Base-by-base conservation (phyloP, 1,284 basidiomycete genomes). In the Stygiomarasmius scandens region DNA sequence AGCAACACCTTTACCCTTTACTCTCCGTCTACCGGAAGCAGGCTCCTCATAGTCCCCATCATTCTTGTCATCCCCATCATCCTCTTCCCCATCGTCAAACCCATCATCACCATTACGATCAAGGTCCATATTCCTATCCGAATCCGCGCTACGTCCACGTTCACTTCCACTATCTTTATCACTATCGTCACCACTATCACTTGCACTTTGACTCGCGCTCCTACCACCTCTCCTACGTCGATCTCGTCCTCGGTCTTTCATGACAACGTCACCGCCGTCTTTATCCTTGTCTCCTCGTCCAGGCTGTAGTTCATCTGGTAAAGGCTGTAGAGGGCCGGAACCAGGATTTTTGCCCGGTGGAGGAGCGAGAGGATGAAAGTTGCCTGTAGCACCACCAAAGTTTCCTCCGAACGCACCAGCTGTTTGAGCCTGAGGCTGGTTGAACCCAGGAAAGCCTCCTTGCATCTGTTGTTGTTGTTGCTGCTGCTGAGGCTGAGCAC, bases 241-340 rank as follows among this genome's bases (percentile, higher is more conserved):
- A 43, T 45, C 23, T 22, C 32, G 3, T 3, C 11, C 24, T n/a
- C 32, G 44, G n/a, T n/a, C n/a, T n/a, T n/a, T n/a, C 20, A 16
- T 45, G 25, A 19, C 12, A 27, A 24, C 20, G 12, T 23, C 32
- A 24, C 20, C 54, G 11, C 25, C 22, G 19, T 24, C 46, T 16
- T 51, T 22, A 19, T 34, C 36, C 29, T 44, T 53, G 11, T 27
- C 51, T 6, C 12, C 29, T 12, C 29, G 6, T 32, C 29, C 29
- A 45, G 58, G 58, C 38, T 60, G 58, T 32, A 52, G 46, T 47
- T 60, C 58, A 16, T 25, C 32, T 2, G 58, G 58, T 20, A 60
- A 48, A 3, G 58, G 58, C 25, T 60, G 58, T 38, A 60, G 29
- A 3, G 58, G 58, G 5, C 58, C 58, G 41, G 50, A 43, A 0